Base-by-base conservation (phyloP, 495 filamentous ascomycete genomes). In the Bacidia gigantensis region DNA sequence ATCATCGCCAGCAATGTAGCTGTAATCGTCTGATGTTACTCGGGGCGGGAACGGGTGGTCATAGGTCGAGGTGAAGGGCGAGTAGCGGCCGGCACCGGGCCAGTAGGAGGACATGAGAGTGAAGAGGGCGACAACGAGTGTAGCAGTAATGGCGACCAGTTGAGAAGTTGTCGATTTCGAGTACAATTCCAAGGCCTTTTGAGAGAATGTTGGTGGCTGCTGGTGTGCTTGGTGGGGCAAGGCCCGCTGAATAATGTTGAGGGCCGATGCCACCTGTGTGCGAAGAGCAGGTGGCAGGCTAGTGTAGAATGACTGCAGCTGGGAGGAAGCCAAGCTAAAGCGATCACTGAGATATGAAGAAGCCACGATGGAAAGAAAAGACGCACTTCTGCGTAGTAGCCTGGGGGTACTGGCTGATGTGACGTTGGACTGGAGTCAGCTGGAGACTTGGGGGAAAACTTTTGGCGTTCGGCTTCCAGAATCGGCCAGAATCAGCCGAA, bases 1-100 rank as follows among this genome's bases (percentile, higher is more conserved):
- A 3, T 52, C 48, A 53, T 88, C 83, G 49, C 81, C 80, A 9
- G 79, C 76, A 10, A 92, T 84, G 68, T 95, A 94, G 59, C 76
- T 79, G 65, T 81, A 94, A 61, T 90, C 84, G 11, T 75, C 76
- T 47, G 89, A 86, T 62, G 75, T 82, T 56, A 92, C 80, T 54
- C 80, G 69, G 9, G 81, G 79, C 18, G 65, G 54, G 38, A 12
- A 32, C 18, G 41, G 43, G 32, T 50, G 24, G 53, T 48, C 42
- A 2, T 65, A 57, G 26, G 46, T 32, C 24, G 50, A 52, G 60
- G 65, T 66, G 67, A 73, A 78, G 26, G 78, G 73, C 46, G 78
- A 77, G 49, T 79, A 64, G 52, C 67, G 70, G 53, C 74, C 76
- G 58, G 76, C 67, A 49, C 61, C 64, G 40, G 75, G 64, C 63